Conservation (phyloP, 768 basidiomycete genomes). For the Boletus eberwhitei region DNA sequence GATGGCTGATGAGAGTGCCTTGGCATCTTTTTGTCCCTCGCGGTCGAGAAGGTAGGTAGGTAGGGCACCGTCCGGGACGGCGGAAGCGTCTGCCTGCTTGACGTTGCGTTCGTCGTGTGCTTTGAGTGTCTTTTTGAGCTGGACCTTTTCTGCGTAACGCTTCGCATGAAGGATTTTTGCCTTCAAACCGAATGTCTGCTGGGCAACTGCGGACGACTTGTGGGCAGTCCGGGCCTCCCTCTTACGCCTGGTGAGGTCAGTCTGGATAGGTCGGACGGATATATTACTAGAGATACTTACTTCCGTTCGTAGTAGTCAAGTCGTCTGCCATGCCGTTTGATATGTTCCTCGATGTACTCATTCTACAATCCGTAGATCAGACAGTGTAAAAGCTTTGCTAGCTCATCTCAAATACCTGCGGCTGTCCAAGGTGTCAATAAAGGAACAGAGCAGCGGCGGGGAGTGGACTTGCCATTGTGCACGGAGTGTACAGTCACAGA, state of each 20-base stretch:
- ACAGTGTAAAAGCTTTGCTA: background rate
- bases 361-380: constrained; percentile 53
- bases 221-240: constrained; percentile 76
- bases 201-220: constrained; percentile 75
- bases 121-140: constrained; percentile 99
- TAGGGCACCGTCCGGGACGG: constrained; percentile 85
- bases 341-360: constrained; percentile 99
- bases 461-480: constrained; percentile 27
- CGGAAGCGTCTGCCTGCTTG: constrained; percentile 85
- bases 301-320: constrained; percentile 95
- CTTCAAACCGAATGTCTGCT: constrained; percentile 94
- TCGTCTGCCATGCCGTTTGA: constrained; percentile 93
- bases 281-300: constrained; percentile 44
- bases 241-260: constrained; percentile 57
- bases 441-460: background rate
- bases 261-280: background rate
- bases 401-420: constrained; percentile 49
- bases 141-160: constrained; percentile 96
- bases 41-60: constrained; percentile 96
- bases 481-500: background rate
- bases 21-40: constrained; percentile 97
- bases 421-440: constrained; percentile 39
- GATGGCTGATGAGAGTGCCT: constrained; percentile 91
- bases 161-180: constrained; percentile 97
- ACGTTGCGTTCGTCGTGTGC: constrained; percentile 98